phyloP scores from a whole-genome alignment of 805 yeast genomes.

The Wickerhamiella brachini region DNA sequence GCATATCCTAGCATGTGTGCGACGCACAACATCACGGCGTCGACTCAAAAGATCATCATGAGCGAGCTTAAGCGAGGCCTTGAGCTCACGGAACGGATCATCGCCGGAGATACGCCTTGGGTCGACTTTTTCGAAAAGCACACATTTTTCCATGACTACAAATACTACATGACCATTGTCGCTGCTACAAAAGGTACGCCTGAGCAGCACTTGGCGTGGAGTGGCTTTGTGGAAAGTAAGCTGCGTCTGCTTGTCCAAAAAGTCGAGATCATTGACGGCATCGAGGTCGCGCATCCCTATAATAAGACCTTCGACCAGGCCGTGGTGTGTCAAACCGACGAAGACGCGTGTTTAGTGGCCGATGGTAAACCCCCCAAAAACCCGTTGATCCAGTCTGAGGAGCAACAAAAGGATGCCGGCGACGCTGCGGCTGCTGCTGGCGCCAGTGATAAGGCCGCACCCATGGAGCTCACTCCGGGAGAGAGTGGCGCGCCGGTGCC shows the following conservation, averaged over 20 bases:
- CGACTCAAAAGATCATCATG: conserved; percentile 73
- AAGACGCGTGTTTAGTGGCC: conserved; percentile 43
- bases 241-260: conserved; percentile 70
- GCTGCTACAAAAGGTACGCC: conserved; percentile 59
- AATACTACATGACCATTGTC: conserved; percentile 70
- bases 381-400: conserved; percentile 23
- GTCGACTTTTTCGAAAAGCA: conserved; percentile 62
- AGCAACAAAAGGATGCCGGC: conserved; percentile 22
- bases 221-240: conserved; percentile 85
- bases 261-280: conserved; percentile 62
- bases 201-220: conserved; percentile 83
- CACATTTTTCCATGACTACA: conserved; percentile 69
- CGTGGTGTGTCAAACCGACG: conserved; percentile 35
- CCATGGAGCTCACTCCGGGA: conserved; percentile 2
- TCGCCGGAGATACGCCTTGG: conserved; percentile 55
- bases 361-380: conserved; percentile 48
- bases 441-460: conserved; percentile 10
- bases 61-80: conserved; percentile 70
- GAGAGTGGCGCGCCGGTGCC: conserved; percentile 19
- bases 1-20: conserved; percentile 99
- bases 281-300: conserved; percentile 80
- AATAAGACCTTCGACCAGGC: conserved; percentile 57
- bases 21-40: conserved; percentile 83
- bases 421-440: conserved; percentile 19
- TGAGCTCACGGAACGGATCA: conserved; percentile 54